Conservation (phyloP, 805 yeast genomes). For the Lachancea fermentati region DNA sequence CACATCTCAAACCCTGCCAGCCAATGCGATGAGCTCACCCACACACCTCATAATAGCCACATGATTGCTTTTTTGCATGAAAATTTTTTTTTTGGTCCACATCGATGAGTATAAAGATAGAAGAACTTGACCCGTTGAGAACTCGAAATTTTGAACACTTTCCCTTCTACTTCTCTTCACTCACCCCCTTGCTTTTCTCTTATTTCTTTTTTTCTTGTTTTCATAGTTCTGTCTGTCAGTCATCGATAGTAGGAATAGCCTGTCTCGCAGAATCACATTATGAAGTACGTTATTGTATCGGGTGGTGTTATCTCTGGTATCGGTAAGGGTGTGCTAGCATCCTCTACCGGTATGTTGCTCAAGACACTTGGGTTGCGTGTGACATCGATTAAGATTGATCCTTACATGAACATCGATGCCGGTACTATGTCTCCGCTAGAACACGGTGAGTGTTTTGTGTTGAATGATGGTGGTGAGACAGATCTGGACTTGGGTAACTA, state of each 20-base stretch:
- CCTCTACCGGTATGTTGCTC: slow-evolving; percentile 91
- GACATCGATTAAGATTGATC: slow-evolving; percentile 96
- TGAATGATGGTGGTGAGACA: slow-evolving; percentile 98
- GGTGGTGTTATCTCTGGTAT: slow-evolving; percentile 99
- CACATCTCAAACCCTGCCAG: not conserved
- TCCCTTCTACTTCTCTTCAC: slow-evolving; percentile 1
- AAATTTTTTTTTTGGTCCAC: slow-evolving; percentile 3
- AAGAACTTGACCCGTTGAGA: slow-evolving; percentile 1
- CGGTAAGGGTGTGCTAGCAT: slow-evolving; percentile 97
- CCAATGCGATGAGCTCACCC: slow-evolving; percentile 7
- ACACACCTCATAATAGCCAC: not conserved
- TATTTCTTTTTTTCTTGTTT: slow-evolving; percentile 1
- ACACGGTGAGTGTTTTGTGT: slow-evolving; percentile 97
- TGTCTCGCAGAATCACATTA: slow-evolving; percentile 27
- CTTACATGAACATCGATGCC: slow-evolving; percentile 98
- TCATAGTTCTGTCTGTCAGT: not conserved
- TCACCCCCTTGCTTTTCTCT: slow-evolving; percentile 13
- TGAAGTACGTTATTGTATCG: slow-evolving; percentile 99
- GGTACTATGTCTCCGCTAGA: slow-evolving; percentile 99
- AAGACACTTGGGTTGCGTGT: slow-evolving; percentile 93
- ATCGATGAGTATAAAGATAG: slow-evolving; percentile 4
- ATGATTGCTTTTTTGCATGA: not conserved
- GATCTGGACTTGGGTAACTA: slow-evolving; percentile 97
- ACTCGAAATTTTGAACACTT: not conserved
- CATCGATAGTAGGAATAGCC: not conserved